phyloP scores from a whole-genome alignment of 2,329 filamentous ascomycete genomes.

The Alternaria conjuncta region DNA sequence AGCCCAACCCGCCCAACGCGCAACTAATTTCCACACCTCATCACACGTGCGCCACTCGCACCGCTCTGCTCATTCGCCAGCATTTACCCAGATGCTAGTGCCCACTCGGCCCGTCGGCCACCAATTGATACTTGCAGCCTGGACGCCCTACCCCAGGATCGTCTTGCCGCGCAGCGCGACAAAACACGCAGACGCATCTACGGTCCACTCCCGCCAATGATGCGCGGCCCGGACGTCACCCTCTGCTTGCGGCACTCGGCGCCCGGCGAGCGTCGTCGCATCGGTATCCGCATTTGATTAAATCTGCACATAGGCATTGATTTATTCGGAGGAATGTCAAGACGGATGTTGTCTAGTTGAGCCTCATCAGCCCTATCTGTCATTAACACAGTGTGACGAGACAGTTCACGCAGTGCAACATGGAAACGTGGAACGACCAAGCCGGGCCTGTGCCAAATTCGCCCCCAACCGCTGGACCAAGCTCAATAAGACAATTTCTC shows the following conservation, averaged over 20 bases:
- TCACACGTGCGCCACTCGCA: constrained; percentile 20
- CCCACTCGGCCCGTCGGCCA: constrained; percentile 9
- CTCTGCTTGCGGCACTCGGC: not conserved
- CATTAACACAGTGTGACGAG: not conserved
- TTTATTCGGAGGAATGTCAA: not conserved
- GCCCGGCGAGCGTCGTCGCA: constrained; percentile 4
- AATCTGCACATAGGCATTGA: not conserved
- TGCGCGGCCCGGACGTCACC: constrained; percentile 8
- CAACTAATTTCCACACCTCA: constrained; percentile 28
- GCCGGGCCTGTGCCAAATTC: not conserved
- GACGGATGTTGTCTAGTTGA: not conserved
- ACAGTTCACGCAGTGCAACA: not conserved
- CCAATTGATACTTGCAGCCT: constrained; percentile 20
- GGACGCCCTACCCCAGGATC: constrained; percentile 33
- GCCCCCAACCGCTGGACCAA: constrained; percentile 1
- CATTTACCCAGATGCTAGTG: constrained; percentile 8
- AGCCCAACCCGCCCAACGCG: not conserved
- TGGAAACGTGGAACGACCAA: not conserved
- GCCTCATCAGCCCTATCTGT: not conserved
- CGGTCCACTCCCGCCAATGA: constrained; percentile 8
- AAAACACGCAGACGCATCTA: not conserved
- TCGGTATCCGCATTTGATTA: not conserved
- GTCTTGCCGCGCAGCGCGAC: constrained; percentile 3
- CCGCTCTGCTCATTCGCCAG: constrained; percentile 15
- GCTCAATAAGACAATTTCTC: not conserved